Base-by-base conservation (phyloP, 768 basidiomycete species). In the Xerocomus brunneocitrinus region DNA sequence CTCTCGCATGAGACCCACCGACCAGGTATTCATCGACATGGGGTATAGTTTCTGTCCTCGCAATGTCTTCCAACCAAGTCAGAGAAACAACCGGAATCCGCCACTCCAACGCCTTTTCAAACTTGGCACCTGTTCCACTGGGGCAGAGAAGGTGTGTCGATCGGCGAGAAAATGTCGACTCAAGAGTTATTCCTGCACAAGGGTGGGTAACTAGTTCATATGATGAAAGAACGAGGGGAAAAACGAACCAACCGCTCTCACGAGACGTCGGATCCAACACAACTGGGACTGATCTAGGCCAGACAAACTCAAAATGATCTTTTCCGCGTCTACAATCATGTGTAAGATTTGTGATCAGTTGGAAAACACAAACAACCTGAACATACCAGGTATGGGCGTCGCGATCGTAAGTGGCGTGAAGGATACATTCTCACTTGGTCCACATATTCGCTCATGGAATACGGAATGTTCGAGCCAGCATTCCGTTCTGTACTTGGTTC, bases 391-490 rank as follows among this genome's bases (percentile, higher is more conserved):
- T 31, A 93, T 66, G 10, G 92, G 91, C 5, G 74, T 72, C 5
- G 70, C 49, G 3, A 85, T 75, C 4, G 60, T 70, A 14, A 97
- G 73, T 1, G 93, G 93, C 4, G 69, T 69, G 61, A 90, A 92
- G 0, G 83, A 80, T 12, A 89, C 65, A 57, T 91, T 84, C 40
- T 87, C 87, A 1, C 83, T 79, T 0, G 81, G 74, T 16, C 72
- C 66, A 62, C 87, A 85, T 47, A 95, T 71, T n/a, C 79, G 77
- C 42, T 89, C 86, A 53, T 85, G 83, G 50, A 81, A 85, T 13
- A 92, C 78, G 61, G 90, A 95, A 41, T 80, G 80, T 67, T 98
- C 94, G 1, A 98, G 75, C 94, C 94, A 98, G 65, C 91, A 95
- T 67, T 97, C 94, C 0, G 94, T 95, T 41, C 93, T 81, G 62